Evolutionary conservation across 768 basidiomycete species (phyloP).

Genomic region (Tremella fuciformis): DNA sequence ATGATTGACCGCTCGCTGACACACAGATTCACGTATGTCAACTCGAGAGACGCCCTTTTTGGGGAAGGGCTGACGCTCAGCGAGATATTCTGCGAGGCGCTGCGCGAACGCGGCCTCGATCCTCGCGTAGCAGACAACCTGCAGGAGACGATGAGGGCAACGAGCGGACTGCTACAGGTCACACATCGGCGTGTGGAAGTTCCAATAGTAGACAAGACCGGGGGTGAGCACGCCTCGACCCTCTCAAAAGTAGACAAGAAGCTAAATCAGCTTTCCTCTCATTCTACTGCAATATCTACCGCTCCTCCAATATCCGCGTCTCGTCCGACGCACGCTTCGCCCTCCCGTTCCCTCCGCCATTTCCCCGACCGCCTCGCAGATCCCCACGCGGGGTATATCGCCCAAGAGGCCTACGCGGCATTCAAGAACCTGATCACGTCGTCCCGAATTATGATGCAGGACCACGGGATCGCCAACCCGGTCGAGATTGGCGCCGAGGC

Average conservation of each 20-base stretch:
- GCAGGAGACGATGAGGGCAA: neutral
- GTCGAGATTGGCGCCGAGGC: constrained; percentile 1
- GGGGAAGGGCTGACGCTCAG: neutral
- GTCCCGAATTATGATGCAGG: constrained; percentile 8
- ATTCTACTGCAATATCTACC: no score
- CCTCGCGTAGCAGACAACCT: constrained; percentile 14
- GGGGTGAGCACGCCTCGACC: no score
- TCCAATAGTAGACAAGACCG: no score
- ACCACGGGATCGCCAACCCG: constrained; percentile 7
- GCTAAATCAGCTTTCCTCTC: no score
- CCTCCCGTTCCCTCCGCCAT: neutral
- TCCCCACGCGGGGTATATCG: neutral
- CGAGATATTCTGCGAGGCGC: constrained; percentile 8
- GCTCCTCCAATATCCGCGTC: no score
- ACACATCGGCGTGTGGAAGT: neutral
- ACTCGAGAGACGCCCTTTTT: no score
- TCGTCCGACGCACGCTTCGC: neutral
- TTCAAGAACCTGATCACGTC: constrained; percentile 5
- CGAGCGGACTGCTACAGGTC: neutral
- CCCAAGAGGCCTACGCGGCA: constrained; percentile 1
- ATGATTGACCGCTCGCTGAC: no score
- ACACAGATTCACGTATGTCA: no score
- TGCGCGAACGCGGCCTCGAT: constrained; percentile 15
- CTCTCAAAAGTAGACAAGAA: no score
- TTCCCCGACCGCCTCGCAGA: neutral